Percentiles rank a stretch among this genome's conserved stretches.
These are phyloP conservation scores for Citrus sp. DNA, from an alignment of 345 rosid genomes.

Conservation along the genomic window DNA sequence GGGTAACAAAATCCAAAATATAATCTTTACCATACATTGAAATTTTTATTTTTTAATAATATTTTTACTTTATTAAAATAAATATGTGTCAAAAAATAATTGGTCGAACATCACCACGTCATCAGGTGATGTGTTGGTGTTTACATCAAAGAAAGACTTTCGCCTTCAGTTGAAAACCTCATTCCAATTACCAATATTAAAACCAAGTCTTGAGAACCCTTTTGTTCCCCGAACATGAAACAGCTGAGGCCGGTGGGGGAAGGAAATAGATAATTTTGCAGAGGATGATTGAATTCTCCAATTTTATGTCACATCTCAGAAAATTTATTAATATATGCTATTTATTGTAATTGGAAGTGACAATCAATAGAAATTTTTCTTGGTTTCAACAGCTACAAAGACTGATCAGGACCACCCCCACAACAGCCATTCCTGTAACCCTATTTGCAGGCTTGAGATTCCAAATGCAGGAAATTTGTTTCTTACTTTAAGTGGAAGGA, in stretches of 20 bases:
- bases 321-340: background rate
- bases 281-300: background rate
- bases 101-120: too few relatives aligned
- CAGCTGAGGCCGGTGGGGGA: conserved; percentile 10
- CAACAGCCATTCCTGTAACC: background rate
- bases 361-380: background rate
- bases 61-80: too few relatives aligned
- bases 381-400: background rate
- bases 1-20: too few relatives aligned
- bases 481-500: conserved; percentile 35
- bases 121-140: too few relatives aligned
- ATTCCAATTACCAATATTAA: background rate
- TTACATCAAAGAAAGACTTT: too few relatives aligned
- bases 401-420: background rate
- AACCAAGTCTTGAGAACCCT: background rate
- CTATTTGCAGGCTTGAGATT: conserved; percentile 24
- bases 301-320: background rate
- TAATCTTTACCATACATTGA: too few relatives aligned
- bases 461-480: conserved; percentile 40
- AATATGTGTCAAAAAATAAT: too few relatives aligned
- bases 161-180: too few relatives aligned
- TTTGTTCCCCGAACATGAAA: conserved; percentile 23
- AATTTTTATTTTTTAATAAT: too few relatives aligned
- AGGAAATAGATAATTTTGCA: background rate
- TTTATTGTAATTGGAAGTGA: background rate